Conservation (phyloP, 2,329 filamentous ascomycete genomes). For the Gaeumannomyces sp. region DNA sequence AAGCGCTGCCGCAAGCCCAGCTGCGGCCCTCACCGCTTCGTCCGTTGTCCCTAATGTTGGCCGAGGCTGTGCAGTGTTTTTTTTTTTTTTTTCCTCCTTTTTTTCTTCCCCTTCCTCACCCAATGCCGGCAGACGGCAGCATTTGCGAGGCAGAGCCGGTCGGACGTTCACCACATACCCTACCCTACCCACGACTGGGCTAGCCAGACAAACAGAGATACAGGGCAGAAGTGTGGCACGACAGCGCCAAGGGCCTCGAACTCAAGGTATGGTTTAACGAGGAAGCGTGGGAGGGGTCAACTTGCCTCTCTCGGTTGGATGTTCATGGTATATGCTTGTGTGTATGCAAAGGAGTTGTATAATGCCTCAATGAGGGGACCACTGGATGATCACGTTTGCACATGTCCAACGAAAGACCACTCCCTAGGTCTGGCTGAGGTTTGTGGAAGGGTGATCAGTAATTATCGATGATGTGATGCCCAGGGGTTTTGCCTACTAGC, state of each 20-base stretch:
- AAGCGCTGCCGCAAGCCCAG: not conserved
- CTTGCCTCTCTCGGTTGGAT: not conserved
- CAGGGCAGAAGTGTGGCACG: not conserved
- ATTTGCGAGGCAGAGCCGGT: not conserved
- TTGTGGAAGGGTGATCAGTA: no score
- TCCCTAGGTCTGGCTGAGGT: no score
- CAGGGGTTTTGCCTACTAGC: not conserved
- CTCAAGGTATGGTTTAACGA: not conserved
- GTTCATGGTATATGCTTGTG: not conserved
- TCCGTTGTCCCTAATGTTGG: not conserved
- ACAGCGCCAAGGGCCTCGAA: not conserved
- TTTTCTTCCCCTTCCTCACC: not conserved
- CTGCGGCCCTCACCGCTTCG: not conserved
- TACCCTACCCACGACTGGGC: not conserved
- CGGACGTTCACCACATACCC: not conserved
- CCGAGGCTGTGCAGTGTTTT: not conserved
- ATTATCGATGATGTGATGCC: not conserved
- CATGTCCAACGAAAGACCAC: not conserved
- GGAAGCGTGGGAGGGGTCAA: not conserved
- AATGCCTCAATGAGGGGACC: not conserved
- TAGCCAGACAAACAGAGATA: not conserved
- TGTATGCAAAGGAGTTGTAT: no score
- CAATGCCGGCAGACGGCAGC: not conserved
- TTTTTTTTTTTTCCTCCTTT: not conserved
- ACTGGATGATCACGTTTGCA: not conserved